These are phyloP conservation scores for Aspergillus versicolor DNA, from an alignment of 2,329 filamentous ascomycete species.

Conservation along the genomic window DNA sequence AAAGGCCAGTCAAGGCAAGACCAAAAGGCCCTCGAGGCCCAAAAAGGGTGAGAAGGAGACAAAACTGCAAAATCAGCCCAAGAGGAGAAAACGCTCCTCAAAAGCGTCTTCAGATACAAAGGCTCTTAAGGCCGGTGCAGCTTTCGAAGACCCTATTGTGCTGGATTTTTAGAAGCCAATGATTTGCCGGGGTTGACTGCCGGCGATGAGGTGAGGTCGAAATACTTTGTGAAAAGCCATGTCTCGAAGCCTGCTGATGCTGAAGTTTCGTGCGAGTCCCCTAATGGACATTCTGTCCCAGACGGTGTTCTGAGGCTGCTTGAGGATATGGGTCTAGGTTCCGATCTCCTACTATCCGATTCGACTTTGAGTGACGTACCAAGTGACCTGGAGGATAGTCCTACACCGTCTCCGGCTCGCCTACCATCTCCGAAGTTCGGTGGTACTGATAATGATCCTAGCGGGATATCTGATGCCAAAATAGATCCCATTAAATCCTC, in stretches of 20 bases:
- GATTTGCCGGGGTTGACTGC: slow-evolving; percentile 38
- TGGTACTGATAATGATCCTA: not conserved
- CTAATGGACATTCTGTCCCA: slow-evolving; percentile 5
- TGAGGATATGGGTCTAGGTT: slow-evolving; percentile 13
- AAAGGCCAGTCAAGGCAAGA: not conserved
- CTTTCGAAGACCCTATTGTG: slow-evolving; percentile 6
- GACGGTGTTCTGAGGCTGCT: slow-evolving; percentile 17
- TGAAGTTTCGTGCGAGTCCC: not conserved
- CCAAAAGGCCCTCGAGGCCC: not conserved
- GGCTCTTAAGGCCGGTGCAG: not conserved
- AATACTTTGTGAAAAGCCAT: slow-evolving; percentile 28
- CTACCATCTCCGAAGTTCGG: not conserved
- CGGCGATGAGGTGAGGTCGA: slow-evolving; percentile 41
- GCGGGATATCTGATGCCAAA: not conserved
- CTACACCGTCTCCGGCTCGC: not conserved
- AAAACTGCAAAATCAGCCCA: not conserved
- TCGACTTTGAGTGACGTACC: slow-evolving; percentile 37
- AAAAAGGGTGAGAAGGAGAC: not conserved
- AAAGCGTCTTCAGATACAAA: not conserved
- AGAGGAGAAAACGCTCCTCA: not conserved
- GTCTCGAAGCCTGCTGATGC: not conserved
- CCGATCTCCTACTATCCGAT: slow-evolving; percentile 31
- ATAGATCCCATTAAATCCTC: not conserved
- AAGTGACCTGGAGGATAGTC: slow-evolving; percentile 26
- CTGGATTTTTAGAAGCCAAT: slow-evolving; percentile 41